Conservation (phyloP, 2,329 filamentous ascomycete species). For the Parasarocladium wereldwijsianum region DNA sequence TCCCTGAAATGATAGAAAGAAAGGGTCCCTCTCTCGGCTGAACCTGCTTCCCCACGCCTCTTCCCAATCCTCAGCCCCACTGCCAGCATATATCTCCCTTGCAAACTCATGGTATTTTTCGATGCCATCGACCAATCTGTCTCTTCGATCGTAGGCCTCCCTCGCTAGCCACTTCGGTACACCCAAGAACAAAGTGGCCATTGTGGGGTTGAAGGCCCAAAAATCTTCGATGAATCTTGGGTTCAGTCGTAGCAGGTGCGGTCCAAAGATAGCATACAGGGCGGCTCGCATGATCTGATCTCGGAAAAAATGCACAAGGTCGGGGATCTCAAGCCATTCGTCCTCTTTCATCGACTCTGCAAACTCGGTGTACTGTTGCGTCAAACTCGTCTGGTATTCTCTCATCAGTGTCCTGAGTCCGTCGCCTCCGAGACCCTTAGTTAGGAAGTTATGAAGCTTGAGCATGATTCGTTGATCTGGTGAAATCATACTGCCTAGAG, state of each 20-base stretch:
- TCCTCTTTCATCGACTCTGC: slow-evolving; percentile 1
- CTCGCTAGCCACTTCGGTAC: slow-evolving; percentile 10
- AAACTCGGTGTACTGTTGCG: not conserved
- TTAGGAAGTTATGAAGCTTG: slow-evolving; percentile 1
- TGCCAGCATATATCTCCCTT: slow-evolving; percentile 9
- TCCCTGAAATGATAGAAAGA: not conserved
- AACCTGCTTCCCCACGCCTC: slow-evolving; percentile 13
- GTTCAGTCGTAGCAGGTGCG: slow-evolving; percentile 10
- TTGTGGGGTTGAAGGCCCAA: slow-evolving; percentile 12
- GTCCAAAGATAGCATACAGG: slow-evolving; percentile 10
- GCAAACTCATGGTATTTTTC: slow-evolving; percentile 6
- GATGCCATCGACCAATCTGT: slow-evolving; percentile 8
- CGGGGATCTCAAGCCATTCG: slow-evolving; percentile 9
- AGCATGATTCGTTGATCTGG: not conserved
- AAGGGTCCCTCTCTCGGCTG: not conserved
- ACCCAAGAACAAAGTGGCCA: slow-evolving; percentile 9
- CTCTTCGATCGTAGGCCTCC: slow-evolving; percentile 7
- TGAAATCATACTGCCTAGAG: not conserved
- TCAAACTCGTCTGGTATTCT: not conserved
- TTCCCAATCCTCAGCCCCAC: slow-evolving; percentile 6
- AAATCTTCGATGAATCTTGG: slow-evolving; percentile 12
- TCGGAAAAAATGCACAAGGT: slow-evolving; percentile 9
- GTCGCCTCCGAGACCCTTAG: not conserved
- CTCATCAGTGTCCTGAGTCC: not conserved
- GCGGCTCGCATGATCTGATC: slow-evolving; percentile 11